Evolutionary conservation across 108 stramenopile species (phyloP), one percentile per base, ranked within the genome.

Genomic region (Nitzschia sp.): DNA sequence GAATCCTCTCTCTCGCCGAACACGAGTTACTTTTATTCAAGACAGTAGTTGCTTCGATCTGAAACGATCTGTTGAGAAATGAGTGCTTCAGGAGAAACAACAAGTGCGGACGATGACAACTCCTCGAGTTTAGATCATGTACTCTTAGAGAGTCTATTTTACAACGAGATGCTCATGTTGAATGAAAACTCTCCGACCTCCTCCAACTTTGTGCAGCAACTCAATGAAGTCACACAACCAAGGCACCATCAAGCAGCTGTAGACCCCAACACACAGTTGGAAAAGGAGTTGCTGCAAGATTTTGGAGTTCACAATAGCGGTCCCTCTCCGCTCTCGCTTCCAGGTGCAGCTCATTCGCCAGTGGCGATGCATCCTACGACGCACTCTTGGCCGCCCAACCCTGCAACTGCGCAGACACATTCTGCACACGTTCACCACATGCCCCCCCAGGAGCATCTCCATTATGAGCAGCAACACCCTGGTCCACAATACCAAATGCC

Each of bases 161-260:
- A 83, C 77, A 81, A 83, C 63, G 85, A 86, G 67, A 86, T 86
- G 85, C 58, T 83, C 57, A 56, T 81, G 68, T 59, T 83, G 51
- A 82, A 75, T 57, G 55, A 65, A 11, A 41, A 59, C 14, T 55
- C 72, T 3, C 38, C 48, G 8, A 26, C 29, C 6, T 40, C 57
- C 8, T 56, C 51, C 43, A n/a, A 51, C 17, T 71, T 77, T 17
- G 9, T 77, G 24, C 15, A 61, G 5, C 68, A 69, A 11, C 26
- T 69, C n/a, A 37, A 24, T 8, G 55, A 63, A 34, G 55, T 63
- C 37, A 53, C 65, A 15, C 14, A 19, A 2, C 9, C 42, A 24
- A 17, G 46, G 22, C 29, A 21, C 2, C 42, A 52, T 0, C 39
- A 37, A 14, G 8, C 43, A 11, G 41, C 40, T 21, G 66, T 10